Evolutionary conservation across 2,329 filamentous ascomycete genomes (phyloP).

Genomic region (Colletotrichum melonis): DNA sequence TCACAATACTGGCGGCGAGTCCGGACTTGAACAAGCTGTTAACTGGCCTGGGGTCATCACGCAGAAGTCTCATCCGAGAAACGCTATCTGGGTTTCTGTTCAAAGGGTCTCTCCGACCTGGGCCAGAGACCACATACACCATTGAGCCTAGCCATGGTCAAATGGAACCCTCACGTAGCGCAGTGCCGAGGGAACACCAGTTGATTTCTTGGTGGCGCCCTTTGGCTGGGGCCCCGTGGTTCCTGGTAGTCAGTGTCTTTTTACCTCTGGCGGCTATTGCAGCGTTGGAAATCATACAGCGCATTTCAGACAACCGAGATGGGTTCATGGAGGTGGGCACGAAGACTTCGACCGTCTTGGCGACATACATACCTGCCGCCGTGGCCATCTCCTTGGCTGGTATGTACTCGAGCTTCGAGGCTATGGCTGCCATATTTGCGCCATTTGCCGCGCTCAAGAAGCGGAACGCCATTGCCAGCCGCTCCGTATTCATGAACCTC

Average conservation of each 20-base stretch:
- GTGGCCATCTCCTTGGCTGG: slow-evolving; percentile 33
- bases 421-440: slow-evolving; percentile 39
- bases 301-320: slow-evolving; percentile 39
- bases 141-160: background rate
- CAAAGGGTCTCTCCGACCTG: background rate
- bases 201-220: slow-evolving; percentile 39
- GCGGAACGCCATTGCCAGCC: slow-evolving; percentile 34
- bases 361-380: slow-evolving; percentile 43
- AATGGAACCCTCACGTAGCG: background rate
- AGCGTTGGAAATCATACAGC: slow-evolving; percentile 39
- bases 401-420: slow-evolving; percentile 39
- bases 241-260: slow-evolving; percentile 39
- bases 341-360: slow-evolving; percentile 39
- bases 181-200: background rate
- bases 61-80: background rate
- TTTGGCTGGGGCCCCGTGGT: slow-evolving; percentile 38
- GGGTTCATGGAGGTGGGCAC: slow-evolving; percentile 39
- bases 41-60: background rate
- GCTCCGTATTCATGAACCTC: slow-evolving; percentile 38
- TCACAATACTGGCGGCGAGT: slow-evolving; percentile 26
- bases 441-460: slow-evolving; percentile 39
- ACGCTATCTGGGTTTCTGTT: background rate
- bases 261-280: slow-evolving; percentile 39
- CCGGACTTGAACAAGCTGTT: slow-evolving; percentile 12
- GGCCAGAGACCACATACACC: slow-evolving; percentile 4